Conservation (phyloP, 257 asterid species). For the Eucommia ulmoides region DNA sequence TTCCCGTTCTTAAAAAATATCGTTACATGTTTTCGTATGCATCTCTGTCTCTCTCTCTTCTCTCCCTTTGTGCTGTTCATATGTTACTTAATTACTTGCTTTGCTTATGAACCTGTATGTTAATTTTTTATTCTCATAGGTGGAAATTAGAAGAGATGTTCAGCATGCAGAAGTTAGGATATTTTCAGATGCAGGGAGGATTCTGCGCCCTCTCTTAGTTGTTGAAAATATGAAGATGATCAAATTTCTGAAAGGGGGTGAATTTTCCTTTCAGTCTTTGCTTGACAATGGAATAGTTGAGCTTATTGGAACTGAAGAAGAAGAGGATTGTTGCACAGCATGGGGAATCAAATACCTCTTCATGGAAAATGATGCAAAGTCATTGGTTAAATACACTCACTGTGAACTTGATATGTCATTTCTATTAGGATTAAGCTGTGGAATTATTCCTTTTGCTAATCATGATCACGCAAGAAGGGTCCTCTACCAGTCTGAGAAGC, state of each 20-base stretch:
- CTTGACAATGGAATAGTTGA: constrained; percentile 62
- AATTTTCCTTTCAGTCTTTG: constrained; percentile 45
- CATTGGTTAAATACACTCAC: constrained; percentile 60
- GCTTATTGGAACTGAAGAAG: constrained; percentile 90
- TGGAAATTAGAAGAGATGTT: constrained; percentile 73
- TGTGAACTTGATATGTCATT: constrained; percentile 83
- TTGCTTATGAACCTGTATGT: too few relatives aligned
- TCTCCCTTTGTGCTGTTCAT: too few relatives aligned
- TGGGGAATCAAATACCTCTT: constrained; percentile 68
- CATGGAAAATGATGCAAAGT: constrained; percentile 37
- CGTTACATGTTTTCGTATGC: too few relatives aligned
- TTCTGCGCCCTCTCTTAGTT: constrained; percentile 85
- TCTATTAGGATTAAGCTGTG: constrained; percentile 76
- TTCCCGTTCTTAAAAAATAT: too few relatives aligned
- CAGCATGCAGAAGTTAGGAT: constrained; percentile 69
- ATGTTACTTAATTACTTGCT: too few relatives aligned
- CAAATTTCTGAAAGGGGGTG: constrained; percentile 43
- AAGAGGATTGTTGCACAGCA: constrained; percentile 78
- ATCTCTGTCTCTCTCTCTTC: too few relatives aligned
- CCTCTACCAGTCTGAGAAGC: constrained; percentile 88
- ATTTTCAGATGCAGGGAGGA: constrained; percentile 89
- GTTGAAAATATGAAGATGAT: constrained; percentile 56
- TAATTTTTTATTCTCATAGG: constrained; percentile 27
- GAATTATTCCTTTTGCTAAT: constrained; percentile 78
- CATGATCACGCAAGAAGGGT: constrained; percentile 89